Conservation (phyloP, 495 filamentous ascomycete species). For the Talaromyces liani region DNA sequence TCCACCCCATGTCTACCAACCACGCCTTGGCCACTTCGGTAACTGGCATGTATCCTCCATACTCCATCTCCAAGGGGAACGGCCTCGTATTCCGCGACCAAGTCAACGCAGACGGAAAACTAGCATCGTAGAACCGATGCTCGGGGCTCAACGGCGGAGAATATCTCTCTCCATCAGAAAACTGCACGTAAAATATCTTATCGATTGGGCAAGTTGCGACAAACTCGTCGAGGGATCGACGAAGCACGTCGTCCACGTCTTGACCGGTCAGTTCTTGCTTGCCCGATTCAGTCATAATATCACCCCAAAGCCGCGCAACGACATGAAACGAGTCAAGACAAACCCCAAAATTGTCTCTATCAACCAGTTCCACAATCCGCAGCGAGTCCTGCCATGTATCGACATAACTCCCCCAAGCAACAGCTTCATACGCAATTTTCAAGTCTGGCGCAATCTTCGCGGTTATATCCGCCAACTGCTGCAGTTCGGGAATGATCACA, state of each 20-base stretch:
- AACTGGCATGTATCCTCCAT: constrained; percentile 59
- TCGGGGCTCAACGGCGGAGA: constrained; percentile 46
- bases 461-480: constrained; percentile 50
- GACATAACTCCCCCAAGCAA: constrained; percentile 60
- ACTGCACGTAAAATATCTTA: constrained; percentile 68
- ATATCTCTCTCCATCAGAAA: constrained; percentile 63
- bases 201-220: constrained; percentile 43
- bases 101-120: constrained; percentile 61
- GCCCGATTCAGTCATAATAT: constrained; percentile 45
- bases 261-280: constrained; percentile 20
- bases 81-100: constrained; percentile 69
- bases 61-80: constrained; percentile 57
- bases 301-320: constrained; percentile 56
- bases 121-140: constrained; percentile 55
- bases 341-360: constrained; percentile 61
- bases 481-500: constrained; percentile 54
- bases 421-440: constrained; percentile 60
- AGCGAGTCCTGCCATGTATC: constrained; percentile 61
- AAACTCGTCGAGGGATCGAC: constrained; percentile 47
- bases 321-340: constrained; percentile 73
- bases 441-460: constrained; percentile 40
- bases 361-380: constrained; percentile 48
- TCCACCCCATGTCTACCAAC: constrained; percentile 52
- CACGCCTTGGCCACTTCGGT: constrained; percentile 37
- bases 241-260: constrained; percentile 46